Evolutionary conservation across 1,139 yeast species (phyloP), one percentile per base, ranked within the genome.

Genomic region (Hansenula lynferdii): DNA sequence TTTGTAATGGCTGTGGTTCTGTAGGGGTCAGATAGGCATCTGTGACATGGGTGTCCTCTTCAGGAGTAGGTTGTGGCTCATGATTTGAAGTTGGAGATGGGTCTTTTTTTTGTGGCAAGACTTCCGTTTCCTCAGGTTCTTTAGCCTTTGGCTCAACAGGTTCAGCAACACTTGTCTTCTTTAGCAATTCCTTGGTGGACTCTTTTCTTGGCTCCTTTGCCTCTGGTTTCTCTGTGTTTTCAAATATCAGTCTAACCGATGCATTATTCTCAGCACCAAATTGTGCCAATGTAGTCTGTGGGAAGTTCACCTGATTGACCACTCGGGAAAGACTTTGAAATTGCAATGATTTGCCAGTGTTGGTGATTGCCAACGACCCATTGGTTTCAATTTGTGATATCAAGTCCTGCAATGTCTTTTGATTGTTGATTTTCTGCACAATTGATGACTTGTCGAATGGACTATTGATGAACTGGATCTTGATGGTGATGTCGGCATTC

Each of bases 201-300:
- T n/a, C n/a, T n/a, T n/a, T n/a, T n/a, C 1, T 9, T 14, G 16
- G 7, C n/a, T 20, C 7, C 17, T 22, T 20, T 21, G 5, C 18
- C n/a, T 6, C 11, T 22, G 24, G 24, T 21, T 28, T 34, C 26
- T 25, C 15, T 8, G 33, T 5, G 20, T 17, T 12, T 23, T 32
- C 18, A 40, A 32, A 27, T 37, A 31, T 41, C 4, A 53, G 33
- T 35, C 54, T 44, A n/a, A 53, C 21, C 6, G 52, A 37, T n/a
- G 51, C 52, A 31, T 48, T 51, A 24, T 50, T 42, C 22, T 50
- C 56, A 17, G 43, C 42, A 4, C 57, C 57, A 24, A 51, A 34
- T 16, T 49, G 44, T 1, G 41, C 28, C 10, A 53, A 28, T 3
- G 44, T 35, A 8, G 27, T 18, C 3, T 35, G 6, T 6, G 22